These are phyloP conservation scores for Poa pratensis DNA, from an alignment of 176 grass and related monocot genomes.

Conservation along the genomic window DNA sequence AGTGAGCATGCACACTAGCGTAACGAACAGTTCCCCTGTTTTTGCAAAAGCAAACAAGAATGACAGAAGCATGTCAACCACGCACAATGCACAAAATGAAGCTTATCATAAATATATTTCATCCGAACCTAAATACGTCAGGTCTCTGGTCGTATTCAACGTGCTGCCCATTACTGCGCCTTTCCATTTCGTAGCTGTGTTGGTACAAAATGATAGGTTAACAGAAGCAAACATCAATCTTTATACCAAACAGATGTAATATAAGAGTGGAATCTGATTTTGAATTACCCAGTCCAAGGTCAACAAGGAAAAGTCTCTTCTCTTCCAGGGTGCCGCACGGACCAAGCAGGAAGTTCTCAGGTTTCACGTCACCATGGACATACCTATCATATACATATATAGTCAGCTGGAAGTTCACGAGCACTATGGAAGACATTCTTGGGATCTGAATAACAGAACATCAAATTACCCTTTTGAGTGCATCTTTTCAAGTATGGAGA, in stretches of 20 bases:
- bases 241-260: constrained; percentile 15
- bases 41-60: constrained; percentile 35
- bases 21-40: constrained; percentile 95
- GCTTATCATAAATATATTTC: background rate
- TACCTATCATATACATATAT: constrained; percentile 67
- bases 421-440: constrained; percentile 19
- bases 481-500: constrained; percentile 94
- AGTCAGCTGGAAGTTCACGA: constrained; percentile 38
- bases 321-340: constrained; percentile 80
- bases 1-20: constrained; percentile 91
- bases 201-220: constrained; percentile 34
- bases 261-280: constrained; percentile 37
- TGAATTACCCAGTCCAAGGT: constrained; percentile 95
- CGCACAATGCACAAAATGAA: constrained; percentile 28
- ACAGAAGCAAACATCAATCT: constrained; percentile 36
- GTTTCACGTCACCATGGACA: constrained; percentile 95
- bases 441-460: constrained; percentile 10
- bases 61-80: constrained; percentile 10
- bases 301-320: constrained; percentile 99
- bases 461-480: constrained; percentile 85
- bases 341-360: constrained; percentile 97
- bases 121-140: constrained; percentile 78
- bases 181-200: constrained; percentile 84
- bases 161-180: constrained; percentile 59
- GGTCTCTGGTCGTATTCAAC: constrained; percentile 68